Evolutionary conservation across 106 monocot species (phyloP).

Genomic region (Apostasia shenzhenica): DNA sequence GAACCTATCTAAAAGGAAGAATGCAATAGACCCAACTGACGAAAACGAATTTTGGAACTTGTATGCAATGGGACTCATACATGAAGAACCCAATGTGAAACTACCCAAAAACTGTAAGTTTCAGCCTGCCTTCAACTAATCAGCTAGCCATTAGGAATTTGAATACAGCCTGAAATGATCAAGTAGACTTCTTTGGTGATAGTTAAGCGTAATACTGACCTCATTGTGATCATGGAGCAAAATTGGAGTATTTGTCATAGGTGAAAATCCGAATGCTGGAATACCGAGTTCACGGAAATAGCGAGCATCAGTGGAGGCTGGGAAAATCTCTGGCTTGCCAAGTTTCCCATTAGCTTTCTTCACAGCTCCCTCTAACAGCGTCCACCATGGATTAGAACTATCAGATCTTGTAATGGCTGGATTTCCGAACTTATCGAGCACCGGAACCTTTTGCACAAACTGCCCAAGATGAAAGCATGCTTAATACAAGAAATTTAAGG

Average conservation of each 20-base stretch:
- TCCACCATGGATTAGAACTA: constrained; percentile 86
- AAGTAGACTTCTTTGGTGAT: not conserved
- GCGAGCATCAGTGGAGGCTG: constrained; percentile 90
- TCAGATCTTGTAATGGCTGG: constrained; percentile 60
- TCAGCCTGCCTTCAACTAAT: no score
- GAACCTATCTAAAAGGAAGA: no score
- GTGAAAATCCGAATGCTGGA: constrained; percentile 96
- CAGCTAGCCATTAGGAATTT: no score
- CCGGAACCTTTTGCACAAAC: constrained; percentile 63
- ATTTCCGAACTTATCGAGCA: constrained; percentile 68
- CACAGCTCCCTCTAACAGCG: constrained; percentile 52
- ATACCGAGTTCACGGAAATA: constrained; percentile 62
- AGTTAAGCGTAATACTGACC: constrained; percentile 25
- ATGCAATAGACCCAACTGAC: no score
- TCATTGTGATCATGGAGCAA: constrained; percentile 95
- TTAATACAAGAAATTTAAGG: constrained; percentile 2
- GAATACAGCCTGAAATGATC: no score
- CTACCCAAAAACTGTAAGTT: no score
- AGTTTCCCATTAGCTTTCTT: constrained; percentile 71
- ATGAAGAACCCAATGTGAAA: no score
- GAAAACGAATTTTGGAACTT: no score
- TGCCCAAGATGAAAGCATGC: constrained; percentile 22
- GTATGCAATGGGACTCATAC: no score
- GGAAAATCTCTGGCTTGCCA: constrained; percentile 80
- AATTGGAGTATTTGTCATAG: constrained; percentile 89